Evolutionary conservation across 1,284 basidiomycete species (phyloP), one percentile per base, ranked within the genome.

Genomic region (Cryptococcus floricola): DNA sequence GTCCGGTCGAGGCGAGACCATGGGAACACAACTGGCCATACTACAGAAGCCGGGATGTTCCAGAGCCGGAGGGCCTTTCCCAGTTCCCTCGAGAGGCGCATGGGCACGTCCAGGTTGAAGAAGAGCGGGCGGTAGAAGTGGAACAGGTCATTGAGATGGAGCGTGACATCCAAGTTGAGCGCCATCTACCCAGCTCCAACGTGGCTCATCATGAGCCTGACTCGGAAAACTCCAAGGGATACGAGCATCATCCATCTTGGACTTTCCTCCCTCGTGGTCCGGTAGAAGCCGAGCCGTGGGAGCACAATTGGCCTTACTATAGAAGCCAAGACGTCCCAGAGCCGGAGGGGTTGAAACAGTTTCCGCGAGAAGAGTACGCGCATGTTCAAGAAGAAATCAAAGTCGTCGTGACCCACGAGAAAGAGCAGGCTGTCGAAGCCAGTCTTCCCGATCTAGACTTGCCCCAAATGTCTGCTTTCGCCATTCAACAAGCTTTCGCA

Each of bases 221-320:
- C 1, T 16, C 41, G 41, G 8, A 42, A 19, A 7, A 16, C 41
- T 4, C 7, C 41, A 16, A 42, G 2, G 42, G 42, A 4, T 1
- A 12, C 9, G 42, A 7, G 5, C 42, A 14, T 18, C 2, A 25
- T 25, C 18, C 31, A 10, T 27, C 25, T 5, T 54, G 53, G 46
- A 54, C 53, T 0, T 54, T 54, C 28, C 28, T 54, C n/a, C 53
- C 53, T 27, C 47, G 48, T 14, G 48, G 53, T 25, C 53, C 53
- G 13, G 47, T 54, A 2, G 43, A 38, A 13, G 46, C 53, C n/a
- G 44, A 46, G 19, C 53, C 53, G 13, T 54, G 53, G 47, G 23
- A 54, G n/a, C 48, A 48, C 47, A 39, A 27, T 4, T 54, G 47
- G 47, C 47, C 53, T 3, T 54, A 43, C 47, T 27, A 44, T 13